These are phyloP conservation scores for Colletotrichum shisoi DNA, from an alignment of 2,329 filamentous ascomycete genomes.

Conservation along the genomic window DNA sequence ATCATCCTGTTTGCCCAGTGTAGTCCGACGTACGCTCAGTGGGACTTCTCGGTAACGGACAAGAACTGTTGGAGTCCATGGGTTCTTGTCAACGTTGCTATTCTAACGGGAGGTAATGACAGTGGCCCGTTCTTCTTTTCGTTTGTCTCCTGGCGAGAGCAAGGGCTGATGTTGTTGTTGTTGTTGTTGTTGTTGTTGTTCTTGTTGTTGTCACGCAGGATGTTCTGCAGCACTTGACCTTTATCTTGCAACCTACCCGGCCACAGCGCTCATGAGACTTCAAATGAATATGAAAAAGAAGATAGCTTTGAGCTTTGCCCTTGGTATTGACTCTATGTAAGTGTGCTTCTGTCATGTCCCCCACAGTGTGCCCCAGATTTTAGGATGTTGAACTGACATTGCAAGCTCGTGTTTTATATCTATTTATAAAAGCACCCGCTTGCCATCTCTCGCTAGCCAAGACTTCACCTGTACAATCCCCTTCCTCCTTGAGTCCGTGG, in stretches of 20 bases:
- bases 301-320: conserved; percentile 41
- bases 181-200: too few species aligned
- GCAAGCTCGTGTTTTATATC: conserved; percentile 14
- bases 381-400: too few species aligned
- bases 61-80: conserved; percentile 28
- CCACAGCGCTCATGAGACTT: conserved; percentile 40
- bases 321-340: conserved; percentile 39
- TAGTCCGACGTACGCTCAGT: conserved; percentile 41
- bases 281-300: conserved; percentile 43
- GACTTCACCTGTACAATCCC: conserved; percentile 10
- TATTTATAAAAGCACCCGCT: conserved; percentile 19
- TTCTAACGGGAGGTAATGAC: conserved; percentile 9
- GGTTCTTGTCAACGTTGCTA: conserved; percentile 4
- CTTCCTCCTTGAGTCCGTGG: rapidly evolving
- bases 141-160: neutral
- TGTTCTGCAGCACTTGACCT: conserved; percentile 40
- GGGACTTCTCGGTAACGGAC: conserved; percentile 36
- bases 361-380: too few species aligned
- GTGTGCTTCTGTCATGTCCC: too few species aligned
- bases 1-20: conserved; percentile 43
- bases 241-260: conserved; percentile 44
- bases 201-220: neutral
- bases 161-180: neutral
- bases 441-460: conserved; percentile 18
- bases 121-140: too few species aligned